These are phyloP conservation scores for Tillandsia leiboldiana DNA, from an alignment of 176 grass and related monocot species.

Conservation along the genomic window DNA sequence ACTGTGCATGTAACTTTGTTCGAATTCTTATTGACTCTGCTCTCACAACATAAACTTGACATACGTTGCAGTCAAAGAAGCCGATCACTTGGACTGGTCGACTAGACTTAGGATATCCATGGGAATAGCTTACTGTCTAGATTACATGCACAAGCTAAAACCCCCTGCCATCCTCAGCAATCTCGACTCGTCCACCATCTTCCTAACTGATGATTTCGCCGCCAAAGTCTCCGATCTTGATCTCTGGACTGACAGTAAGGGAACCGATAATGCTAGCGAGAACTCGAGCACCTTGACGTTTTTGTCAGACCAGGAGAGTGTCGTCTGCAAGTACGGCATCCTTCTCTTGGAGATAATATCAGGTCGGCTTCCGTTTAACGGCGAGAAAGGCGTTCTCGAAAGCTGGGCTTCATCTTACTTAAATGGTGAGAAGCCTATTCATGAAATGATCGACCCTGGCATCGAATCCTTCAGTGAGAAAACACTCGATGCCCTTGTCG, in stretches of 20 bases:
- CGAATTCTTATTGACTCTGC: not conserved
- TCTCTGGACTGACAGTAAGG: conserved; percentile 28
- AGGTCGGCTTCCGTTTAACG: conserved; percentile 34
- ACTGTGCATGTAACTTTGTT: not conserved
- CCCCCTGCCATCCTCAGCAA: conserved; percentile 34
- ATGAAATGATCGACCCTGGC: conserved; percentile 42
- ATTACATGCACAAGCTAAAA: conserved; percentile 68
- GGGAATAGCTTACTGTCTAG: conserved; percentile 75
- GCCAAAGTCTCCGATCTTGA: conserved; percentile 58
- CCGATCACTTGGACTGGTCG: conserved; percentile 61
- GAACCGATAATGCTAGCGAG: not conserved
- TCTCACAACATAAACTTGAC: not conserved
- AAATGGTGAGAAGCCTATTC: conserved; percentile 22
- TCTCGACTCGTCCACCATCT: conserved; percentile 51
- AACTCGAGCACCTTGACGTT: not conserved
- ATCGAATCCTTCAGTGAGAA: conserved; percentile 29
- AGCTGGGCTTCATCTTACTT: conserved; percentile 31
- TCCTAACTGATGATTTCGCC: conserved; percentile 77
- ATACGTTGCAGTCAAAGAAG: conserved; percentile 46
- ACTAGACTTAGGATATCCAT: conserved; percentile 73
- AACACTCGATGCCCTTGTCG: conserved; percentile 24
- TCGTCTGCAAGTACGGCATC: conserved; percentile 48
- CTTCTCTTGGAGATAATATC: conserved; percentile 71
- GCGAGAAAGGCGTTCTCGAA: conserved; percentile 35
- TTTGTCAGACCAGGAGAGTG: conserved; percentile 19